Base-by-base conservation (phyloP, 371 early-diverging fungal genomes). In the Mucor indicus region DNA sequence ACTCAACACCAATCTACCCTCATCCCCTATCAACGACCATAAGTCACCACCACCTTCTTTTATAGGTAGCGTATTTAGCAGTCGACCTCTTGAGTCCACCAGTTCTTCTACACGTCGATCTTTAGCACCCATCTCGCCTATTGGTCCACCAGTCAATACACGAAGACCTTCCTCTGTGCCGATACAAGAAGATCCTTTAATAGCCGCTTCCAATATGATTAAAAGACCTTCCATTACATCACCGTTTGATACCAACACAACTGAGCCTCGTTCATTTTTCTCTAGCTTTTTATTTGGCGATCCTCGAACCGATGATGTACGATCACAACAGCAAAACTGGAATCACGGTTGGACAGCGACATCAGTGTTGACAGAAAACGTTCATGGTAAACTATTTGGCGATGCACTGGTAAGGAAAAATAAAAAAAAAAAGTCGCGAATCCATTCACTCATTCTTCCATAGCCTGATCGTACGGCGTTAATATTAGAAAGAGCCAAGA, bases 251-350 rank as follows among this genome's bases (percentile, higher is more conserved):
- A n/a, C n/a, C n/a, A n/a, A n/a, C 29, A n/a, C 11, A 13, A 4
- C 31, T 31, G 48, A 31, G n/a, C 48, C 57, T 8, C 44, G 58
- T 21, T 72, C 72, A 0, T 67, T 72, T 45, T 72, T 72, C 40
- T 67, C 68, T 1, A 72, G 56, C 46, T 72, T 72, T 24, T 48
- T 72, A 27, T 72, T 72, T 56, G 72, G 72, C 9, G n/a, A n/a
- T n/a, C n/a, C n/a, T n/a, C n/a, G n/a, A n/a, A n/a, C n/a, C n/a
- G n/a, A n/a, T n/a, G n/a, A n/a, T n/a, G n/a, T n/a, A n/a, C n/a
- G n/a, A n/a, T n/a, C n/a, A n/a, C 6, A 7, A 33, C 35, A 33
- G n/a, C 6, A 15, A 33, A 33, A 13, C 4, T 33, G 35, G 35
- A 9, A 7, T 17, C 56, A 57, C 43, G 57, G 69, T 17, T 73